Base-by-base conservation (phyloP, 2,329 filamentous ascomycete species). In the Podosphaera leucotricha region DNA sequence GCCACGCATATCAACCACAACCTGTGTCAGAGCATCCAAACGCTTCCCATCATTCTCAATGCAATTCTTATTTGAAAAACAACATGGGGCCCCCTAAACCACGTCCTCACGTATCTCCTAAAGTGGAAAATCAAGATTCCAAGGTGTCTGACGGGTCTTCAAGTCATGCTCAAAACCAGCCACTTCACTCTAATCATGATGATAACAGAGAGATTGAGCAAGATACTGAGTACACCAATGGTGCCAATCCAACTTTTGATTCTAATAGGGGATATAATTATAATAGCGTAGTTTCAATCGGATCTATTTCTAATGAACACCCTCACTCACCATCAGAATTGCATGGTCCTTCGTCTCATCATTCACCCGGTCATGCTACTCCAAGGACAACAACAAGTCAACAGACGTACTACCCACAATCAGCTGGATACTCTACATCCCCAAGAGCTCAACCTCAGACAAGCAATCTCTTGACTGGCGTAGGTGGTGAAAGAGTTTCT, bases 391-490 rank as follows among this genome's bases (percentile, higher is more conserved):
- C 83, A 3, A 69, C 74, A 8, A 70, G 78, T 0, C 68, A 75
- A 33, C 78, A 81, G 52, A 66, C 75, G 2, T 83, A 85, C 60
- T 94, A 92, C 62, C 60, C 70, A 5, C 71, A 71, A 48, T 60
- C 69, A 43, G 61, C 63, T 39, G 61, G 64, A 21, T 92, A 92
- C 62, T 79, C 67, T 58, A 86, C 83, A 0, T 80, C 86, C 41
- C 84, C 85, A 19, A 77, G 84, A 37, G 66, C 71, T 7, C 65
- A 68, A 46, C 67, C 75, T 47, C 70, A 79, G 2, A 77, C 81
- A 0, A 86, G 82, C 65, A 92, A 76, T 57, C 66, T 93, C 43
- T 92, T 92, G 67, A 92, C 77, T 60, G 79, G 92, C 49, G 85
- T 92, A 64, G 86, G 79, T 59, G 84, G 82, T 57, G 80, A 83